A percentile compares a stretch with the other conserved stretches of the same genome.
Conservation (phyloP, 768 basidiomycete species). For the Boletus rex-veris region DNA sequence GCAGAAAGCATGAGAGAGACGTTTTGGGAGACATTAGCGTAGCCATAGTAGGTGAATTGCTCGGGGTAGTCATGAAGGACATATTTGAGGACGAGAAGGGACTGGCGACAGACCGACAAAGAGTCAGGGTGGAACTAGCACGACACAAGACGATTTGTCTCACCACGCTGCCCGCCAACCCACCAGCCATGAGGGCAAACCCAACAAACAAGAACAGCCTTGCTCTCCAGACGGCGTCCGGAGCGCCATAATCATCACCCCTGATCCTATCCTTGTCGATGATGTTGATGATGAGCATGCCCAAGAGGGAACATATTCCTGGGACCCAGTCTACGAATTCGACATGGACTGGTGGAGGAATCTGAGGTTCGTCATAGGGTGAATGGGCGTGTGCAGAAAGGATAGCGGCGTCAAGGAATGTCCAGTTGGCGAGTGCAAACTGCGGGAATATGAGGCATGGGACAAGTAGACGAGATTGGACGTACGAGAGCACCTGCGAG, state of each 20-base stretch:
- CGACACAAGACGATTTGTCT: conserved; percentile 32
- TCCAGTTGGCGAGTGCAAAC: conserved; percentile 96
- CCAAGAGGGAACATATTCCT: conserved; percentile 87
- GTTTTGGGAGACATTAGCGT: conserved; percentile 94
- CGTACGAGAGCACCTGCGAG: conserved; percentile 87
- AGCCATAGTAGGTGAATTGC: conserved; percentile 86
- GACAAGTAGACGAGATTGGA: conserved; percentile 16
- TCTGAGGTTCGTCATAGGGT: conserved; percentile 66
- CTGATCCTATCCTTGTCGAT: conserved; percentile 91
- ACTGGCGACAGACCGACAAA: conserved; percentile 42
- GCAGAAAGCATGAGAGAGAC: conserved; percentile 80
- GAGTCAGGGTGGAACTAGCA: neutral
- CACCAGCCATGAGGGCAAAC: conserved; percentile 97
- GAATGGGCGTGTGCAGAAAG: conserved; percentile 82
- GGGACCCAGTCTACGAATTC: conserved; percentile 97
- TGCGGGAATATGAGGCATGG: conserved; percentile 25
- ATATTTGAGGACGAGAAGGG: conserved; percentile 88
- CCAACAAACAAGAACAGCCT: conserved; percentile 89
- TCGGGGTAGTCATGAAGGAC: conserved; percentile 67
- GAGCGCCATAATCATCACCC: conserved; percentile 79
- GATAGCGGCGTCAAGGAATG: conserved; percentile 90
- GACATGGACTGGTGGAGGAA: conserved; percentile 75
- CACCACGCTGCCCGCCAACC: conserved; percentile 94
- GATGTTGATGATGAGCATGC: conserved; percentile 87
- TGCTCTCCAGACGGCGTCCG: conserved; percentile 87